These are phyloP conservation scores for Phytopythium cucurbitacearum DNA, from an alignment of 352 stramenopile species.

Conservation along the genomic window DNA sequence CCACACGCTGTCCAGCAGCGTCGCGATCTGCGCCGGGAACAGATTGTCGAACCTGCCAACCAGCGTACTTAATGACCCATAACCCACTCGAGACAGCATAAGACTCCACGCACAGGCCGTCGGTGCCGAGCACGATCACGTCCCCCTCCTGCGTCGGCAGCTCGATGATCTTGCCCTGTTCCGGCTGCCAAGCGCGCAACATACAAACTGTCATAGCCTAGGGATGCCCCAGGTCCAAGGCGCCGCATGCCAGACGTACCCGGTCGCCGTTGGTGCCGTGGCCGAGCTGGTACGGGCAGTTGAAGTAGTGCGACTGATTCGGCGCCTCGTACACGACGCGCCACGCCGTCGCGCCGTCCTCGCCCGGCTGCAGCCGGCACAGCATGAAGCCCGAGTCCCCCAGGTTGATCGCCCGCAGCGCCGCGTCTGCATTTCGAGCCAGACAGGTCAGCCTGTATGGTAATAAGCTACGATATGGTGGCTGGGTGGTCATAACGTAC, in stretches of 20 bases:
- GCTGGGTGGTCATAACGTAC: slow-evolving; percentile 21
- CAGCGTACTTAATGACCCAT: background rate
- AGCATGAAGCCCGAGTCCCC: slow-evolving; percentile 94
- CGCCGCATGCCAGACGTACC: slow-evolving; percentile 21
- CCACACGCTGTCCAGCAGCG: slow-evolving; percentile 61
- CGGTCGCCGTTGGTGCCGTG: slow-evolving; percentile 83
- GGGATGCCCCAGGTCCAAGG: background rate
- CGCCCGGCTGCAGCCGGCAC: slow-evolving; percentile 52
- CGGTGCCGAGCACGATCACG: slow-evolving; percentile 91
- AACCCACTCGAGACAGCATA: background rate
- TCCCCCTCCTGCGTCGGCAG: slow-evolving; percentile 85
- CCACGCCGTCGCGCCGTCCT: slow-evolving; percentile 33
- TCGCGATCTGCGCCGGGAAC: slow-evolving; percentile 81
- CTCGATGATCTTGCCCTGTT: slow-evolving; percentile 87
- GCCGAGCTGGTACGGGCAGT: slow-evolving; percentile 95
- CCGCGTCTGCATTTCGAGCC: slow-evolving; percentile 21
- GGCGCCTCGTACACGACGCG: slow-evolving; percentile 86
- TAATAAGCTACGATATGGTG: no score
- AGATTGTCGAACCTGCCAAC: slow-evolving; percentile 92
- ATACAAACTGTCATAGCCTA: slow-evolving; percentile 9
- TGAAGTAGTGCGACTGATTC: slow-evolving; percentile 95
- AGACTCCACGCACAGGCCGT: slow-evolving; percentile 79
- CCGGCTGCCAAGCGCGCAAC: slow-evolving; percentile 42
- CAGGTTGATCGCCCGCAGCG: slow-evolving; percentile 88
- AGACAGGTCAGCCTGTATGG: background rate